Evolutionary conservation across 305 asterid species (phyloP).

Genomic region (Striga hermonthica): DNA sequence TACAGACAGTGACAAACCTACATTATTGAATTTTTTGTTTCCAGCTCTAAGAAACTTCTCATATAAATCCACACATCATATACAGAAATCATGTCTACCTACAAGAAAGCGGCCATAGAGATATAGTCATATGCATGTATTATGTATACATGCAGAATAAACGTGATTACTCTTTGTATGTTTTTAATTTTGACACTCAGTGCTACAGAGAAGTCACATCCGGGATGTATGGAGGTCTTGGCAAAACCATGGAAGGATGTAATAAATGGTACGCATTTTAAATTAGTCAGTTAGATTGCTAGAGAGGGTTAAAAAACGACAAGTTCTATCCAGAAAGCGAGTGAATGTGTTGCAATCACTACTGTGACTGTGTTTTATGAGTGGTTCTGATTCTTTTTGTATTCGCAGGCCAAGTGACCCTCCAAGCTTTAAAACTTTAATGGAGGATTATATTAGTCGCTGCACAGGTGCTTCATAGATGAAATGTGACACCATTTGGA

Average conservation of each 20-base stretch:
- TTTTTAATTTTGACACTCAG: constrained; percentile 36
- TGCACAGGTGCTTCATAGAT: constrained; percentile 59
- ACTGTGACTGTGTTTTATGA: too few relatives aligned
- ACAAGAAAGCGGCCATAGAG: background rate
- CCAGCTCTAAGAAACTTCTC: too few relatives aligned
- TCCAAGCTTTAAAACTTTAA: constrained; percentile 46
- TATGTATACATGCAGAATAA: background rate
- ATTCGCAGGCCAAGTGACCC: constrained; percentile 72
- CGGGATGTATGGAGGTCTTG: constrained; percentile 73
- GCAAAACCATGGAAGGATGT: constrained; percentile 65
- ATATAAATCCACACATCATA: background rate
- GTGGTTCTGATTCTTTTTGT: constrained; percentile 25
- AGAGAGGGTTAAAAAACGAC: background rate
- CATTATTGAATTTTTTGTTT: too few relatives aligned
- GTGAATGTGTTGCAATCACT: too few relatives aligned
- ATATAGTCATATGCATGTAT: background rate
- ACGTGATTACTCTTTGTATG: background rate
- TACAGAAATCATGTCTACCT: background rate
- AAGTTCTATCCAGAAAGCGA: background rate
- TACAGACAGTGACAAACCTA: too few relatives aligned
- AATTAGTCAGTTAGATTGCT: background rate
- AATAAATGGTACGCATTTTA: constrained; percentile 55
- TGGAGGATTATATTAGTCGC: constrained; percentile 68
- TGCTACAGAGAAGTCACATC: constrained; percentile 64
- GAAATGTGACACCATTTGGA: background rate